Percentiles rank a stretch among this genome's conserved stretches.
These are phyloP conservation scores for Saussurea involucrata DNA, from an alignment of 129 eudicot species.

Conservation along the genomic window DNA sequence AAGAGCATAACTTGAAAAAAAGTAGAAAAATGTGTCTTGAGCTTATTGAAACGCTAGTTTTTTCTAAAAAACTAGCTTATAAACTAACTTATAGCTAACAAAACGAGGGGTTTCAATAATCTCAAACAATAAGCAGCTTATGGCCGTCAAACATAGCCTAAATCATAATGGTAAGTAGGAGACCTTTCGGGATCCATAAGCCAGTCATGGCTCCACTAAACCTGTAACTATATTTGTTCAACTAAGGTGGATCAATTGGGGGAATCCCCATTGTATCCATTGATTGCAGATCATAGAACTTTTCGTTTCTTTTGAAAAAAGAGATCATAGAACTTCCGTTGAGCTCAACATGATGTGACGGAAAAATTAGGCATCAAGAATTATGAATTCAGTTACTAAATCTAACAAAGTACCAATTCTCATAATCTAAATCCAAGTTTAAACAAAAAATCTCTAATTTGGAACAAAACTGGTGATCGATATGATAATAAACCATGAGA, in stretches of 20 bases:
- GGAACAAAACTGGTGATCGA: background rate
- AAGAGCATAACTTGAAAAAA: background rate
- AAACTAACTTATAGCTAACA: background rate
- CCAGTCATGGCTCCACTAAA: background rate
- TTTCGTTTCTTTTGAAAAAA: too few relatives aligned
- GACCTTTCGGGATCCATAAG: background rate
- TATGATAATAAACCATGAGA: background rate
- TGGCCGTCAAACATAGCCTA: background rate
- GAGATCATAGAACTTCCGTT: background rate
- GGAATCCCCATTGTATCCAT: background rate
- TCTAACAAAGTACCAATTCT: too few relatives aligned
- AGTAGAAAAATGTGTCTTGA: background rate
- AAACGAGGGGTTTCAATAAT: background rate
- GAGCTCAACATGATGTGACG: background rate
- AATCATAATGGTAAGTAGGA: background rate
- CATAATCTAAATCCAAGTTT: background rate
- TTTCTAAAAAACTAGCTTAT: background rate
- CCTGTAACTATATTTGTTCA: background rate
- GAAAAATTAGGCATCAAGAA: background rate
- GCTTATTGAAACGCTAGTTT: background rate
- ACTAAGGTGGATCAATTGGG: background rate
- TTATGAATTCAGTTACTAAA: background rate
- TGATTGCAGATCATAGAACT: background rate
- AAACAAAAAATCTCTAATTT: background rate
- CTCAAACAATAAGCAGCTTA: background rate